These are phyloP conservation scores for Malus hybrid DNA, from an alignment of 331 rosid species.

Conservation along the genomic window DNA sequence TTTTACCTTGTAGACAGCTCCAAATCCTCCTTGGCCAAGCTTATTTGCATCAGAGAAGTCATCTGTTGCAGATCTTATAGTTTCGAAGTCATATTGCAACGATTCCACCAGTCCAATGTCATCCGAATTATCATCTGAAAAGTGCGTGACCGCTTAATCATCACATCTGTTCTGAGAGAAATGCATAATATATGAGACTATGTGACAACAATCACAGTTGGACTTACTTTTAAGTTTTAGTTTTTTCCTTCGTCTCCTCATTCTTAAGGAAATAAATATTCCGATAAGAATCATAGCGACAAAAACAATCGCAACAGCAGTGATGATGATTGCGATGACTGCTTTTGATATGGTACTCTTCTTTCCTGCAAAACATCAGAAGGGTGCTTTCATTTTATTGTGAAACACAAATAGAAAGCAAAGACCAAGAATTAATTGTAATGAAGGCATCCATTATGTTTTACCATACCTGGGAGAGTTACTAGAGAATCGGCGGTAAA, in stretches of 20 bases:
- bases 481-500: neutral
- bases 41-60: slow-evolving; percentile 12
- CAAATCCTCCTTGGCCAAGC: slow-evolving; percentile 24
- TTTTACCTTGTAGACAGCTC: neutral
- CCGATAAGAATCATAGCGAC: neutral
- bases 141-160: neutral
- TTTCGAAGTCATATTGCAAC: slow-evolving; percentile 9
- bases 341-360: neutral
- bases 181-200: neutral
- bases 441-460: neutral
- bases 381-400: too few relatives aligned
- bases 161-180: too few relatives aligned
- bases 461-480: slow-evolving; percentile 7
- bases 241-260: neutral
- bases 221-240: slow-evolving; percentile 1
- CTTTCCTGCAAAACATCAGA: neutral
- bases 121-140: neutral
- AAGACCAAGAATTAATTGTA: neutral
- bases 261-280: neutral
- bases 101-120: neutral
- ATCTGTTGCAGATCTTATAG: slow-evolving; percentile 1
- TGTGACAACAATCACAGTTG: neutral
- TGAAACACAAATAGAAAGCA: neutral
- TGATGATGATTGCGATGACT: neutral
- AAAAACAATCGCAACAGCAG: neutral